A percentile compares a stretch with the other conserved stretches of the same genome.
phyloP scores from a whole-genome alignment of 2,329 filamentous ascomycete genomes.

The Xylariaceae sp. region DNA sequence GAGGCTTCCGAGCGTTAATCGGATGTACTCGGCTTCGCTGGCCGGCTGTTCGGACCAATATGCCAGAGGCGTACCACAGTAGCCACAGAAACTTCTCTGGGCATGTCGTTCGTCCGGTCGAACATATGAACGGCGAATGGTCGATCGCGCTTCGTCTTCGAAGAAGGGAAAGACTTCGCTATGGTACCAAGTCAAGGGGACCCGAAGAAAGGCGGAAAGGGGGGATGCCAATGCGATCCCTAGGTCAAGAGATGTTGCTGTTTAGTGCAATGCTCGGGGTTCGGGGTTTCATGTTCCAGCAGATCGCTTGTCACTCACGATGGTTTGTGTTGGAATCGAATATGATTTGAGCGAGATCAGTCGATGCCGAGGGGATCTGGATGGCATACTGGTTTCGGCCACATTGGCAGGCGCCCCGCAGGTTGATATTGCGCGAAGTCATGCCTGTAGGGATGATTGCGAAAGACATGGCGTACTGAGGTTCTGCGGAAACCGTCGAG shows the following conservation, averaged over 20 bases:
- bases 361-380: slow-evolving; percentile 55
- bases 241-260: slow-evolving; percentile 23
- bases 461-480: too few species aligned
- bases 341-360: slow-evolving; percentile 59
- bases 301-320: slow-evolving; percentile 44
- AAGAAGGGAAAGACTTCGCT: slow-evolving; percentile 70
- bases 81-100: slow-evolving; percentile 82
- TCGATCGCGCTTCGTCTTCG: slow-evolving; percentile 65
- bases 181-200: slow-evolving; percentile 76
- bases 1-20: slow-evolving; percentile 74
- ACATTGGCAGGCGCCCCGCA: slow-evolving; percentile 77
- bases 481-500: too few species aligned
- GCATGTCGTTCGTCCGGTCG: slow-evolving; percentile 51
- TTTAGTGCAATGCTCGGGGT: slow-evolving; percentile 2
- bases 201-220: slow-evolving; percentile 73
- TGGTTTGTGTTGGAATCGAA: slow-evolving; percentile 67
- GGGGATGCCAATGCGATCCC: slow-evolving; percentile 66
- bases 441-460: too few species aligned
- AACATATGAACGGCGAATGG: slow-evolving; percentile 63
- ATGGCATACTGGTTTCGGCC: slow-evolving; percentile 80
- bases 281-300: slow-evolving; percentile 45
- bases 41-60: slow-evolving; percentile 74
- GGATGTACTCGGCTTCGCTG: slow-evolving; percentile 71
- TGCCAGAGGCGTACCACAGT: slow-evolving; percentile 79
- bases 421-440: slow-evolving; percentile 19